phyloP scores from a whole-genome alignment of 2,329 filamentous ascomycete species.

The Neonectria neomacrospora region DNA sequence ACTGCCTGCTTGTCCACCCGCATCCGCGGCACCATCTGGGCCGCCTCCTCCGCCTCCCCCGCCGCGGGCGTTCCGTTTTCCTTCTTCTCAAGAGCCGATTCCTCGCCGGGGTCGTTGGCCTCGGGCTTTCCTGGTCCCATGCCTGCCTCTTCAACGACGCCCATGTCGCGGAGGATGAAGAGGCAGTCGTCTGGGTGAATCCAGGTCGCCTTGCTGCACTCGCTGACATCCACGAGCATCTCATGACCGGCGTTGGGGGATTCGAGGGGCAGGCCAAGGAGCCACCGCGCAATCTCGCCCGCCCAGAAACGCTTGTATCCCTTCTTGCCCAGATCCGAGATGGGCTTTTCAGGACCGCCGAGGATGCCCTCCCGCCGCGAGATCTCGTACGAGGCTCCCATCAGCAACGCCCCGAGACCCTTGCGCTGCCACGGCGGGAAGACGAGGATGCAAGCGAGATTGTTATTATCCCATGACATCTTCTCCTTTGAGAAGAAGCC shows the following conservation, averaged over 20 bases:
- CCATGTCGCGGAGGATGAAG: constrained; percentile 82
- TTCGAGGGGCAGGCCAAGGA: constrained; percentile 59
- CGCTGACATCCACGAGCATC: constrained; percentile 71
- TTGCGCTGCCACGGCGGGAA: constrained; percentile 96
- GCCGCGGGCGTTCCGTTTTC: constrained; percentile 32
- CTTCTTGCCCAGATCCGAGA: constrained; percentile 84
- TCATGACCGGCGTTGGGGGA: constrained; percentile 45
- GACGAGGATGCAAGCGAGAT: constrained; percentile 93
- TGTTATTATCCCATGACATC: constrained; percentile 98
- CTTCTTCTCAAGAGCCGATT: constrained; percentile 36
- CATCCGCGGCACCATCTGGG: constrained; percentile 57
- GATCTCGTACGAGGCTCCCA: constrained; percentile 94
- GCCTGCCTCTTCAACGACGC: constrained; percentile 70
- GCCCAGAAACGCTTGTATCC: constrained; percentile 91
- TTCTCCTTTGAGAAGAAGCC: constrained; percentile 99
- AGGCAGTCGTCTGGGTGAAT: constrained; percentile 89
- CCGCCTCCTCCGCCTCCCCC: constrained; percentile 45
- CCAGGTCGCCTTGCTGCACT: constrained; percentile 82
- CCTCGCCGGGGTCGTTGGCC: constrained; percentile 23
- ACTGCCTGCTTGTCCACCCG: constrained; percentile 66
- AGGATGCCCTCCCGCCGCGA: constrained; percentile 84
- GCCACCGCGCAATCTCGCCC: constrained; percentile 80
- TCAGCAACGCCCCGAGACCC: constrained; percentile 86
- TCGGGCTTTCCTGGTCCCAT: constrained; percentile 55
- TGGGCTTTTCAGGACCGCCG: constrained; percentile 93